Conservation (phyloP, 495 filamentous ascomycete genomes). For the Xylaria sp. region DNA sequence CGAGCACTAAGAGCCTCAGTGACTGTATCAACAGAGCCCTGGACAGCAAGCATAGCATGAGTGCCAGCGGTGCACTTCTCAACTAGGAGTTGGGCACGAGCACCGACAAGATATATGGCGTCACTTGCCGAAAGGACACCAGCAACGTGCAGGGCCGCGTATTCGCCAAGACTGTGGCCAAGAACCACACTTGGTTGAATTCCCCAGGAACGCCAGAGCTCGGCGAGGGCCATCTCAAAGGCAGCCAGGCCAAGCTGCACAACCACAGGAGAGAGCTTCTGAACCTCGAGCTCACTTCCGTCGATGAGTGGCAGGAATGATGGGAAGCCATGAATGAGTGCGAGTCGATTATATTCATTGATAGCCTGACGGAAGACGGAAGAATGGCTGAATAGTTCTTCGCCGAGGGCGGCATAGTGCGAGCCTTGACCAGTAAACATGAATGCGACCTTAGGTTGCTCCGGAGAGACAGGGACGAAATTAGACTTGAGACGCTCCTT, state of each 20-base stretch:
- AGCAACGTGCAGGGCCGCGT: conserved; percentile 81
- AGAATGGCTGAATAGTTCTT: conserved; percentile 70
- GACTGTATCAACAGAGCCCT: conserved; percentile 51
- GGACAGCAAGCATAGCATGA: conserved; percentile 71
- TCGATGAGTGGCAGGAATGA: conserved; percentile 72
- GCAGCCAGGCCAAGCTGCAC: conserved; percentile 80
- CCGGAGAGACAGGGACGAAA: conserved; percentile 53
- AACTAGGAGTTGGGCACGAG: conserved; percentile 76
- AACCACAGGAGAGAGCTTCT: conserved; percentile 72
- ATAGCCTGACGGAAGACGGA: conserved; percentile 74
- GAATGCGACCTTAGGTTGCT: conserved; percentile 66
- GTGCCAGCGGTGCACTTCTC: conserved; percentile 73
- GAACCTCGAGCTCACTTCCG: conserved; percentile 62
- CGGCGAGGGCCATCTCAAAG: conserved; percentile 85
- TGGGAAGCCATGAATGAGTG: conserved; percentile 71
- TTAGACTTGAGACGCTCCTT: conserved; percentile 52
- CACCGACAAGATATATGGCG: conserved; percentile 80
- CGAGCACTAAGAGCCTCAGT: conserved; percentile 48
- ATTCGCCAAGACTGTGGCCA: conserved; percentile 88
- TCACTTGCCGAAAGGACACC: conserved; percentile 82
- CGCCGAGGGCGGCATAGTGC: conserved; percentile 71
- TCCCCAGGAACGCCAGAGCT: conserved; percentile 81
- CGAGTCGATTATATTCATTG: conserved; percentile 72
- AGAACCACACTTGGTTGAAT: conserved; percentile 77
- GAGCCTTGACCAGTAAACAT: conserved; percentile 76